Evolutionary conservation across 1,284 basidiomycete species (phyloP).

Genomic region (Ustilago nuda): DNA sequence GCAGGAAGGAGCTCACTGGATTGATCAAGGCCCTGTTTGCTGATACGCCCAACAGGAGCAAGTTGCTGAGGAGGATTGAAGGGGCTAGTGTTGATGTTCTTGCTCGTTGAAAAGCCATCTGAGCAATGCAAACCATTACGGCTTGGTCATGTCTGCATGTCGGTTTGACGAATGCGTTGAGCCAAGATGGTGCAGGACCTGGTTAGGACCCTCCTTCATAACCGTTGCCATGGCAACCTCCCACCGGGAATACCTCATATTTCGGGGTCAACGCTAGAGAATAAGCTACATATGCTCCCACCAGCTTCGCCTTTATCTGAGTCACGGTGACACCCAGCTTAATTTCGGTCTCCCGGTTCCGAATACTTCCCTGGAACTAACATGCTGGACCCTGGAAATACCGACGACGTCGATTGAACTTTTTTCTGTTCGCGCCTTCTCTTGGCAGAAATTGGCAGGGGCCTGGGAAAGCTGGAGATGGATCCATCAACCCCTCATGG

Average conservation of each 20-base stretch:
- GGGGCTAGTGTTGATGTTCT: constrained; percentile 34
- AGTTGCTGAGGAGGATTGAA: constrained; percentile 59
- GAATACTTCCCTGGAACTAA: too few relatives aligned
- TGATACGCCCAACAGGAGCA: constrained; percentile 58
- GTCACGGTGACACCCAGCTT: too few relatives aligned
- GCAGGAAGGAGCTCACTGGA: constrained; percentile 81
- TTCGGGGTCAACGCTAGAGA: too few relatives aligned
- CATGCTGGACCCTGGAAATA: too few relatives aligned
- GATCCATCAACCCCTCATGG: constrained; percentile 2
- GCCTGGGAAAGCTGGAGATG: constrained; percentile 1
- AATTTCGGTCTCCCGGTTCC: too few relatives aligned
- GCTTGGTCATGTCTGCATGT: neutral
- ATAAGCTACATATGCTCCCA: too few relatives aligned
- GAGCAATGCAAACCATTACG: neutral
- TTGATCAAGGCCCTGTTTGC: constrained; percentile 90
- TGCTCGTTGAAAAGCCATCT: constrained; percentile 18
- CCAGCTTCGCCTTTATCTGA: too few relatives aligned
- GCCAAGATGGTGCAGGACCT: neutral
- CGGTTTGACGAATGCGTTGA: neutral
- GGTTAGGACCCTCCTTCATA: too few relatives aligned
- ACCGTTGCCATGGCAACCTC: too few relatives aligned
- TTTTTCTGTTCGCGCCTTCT: neutral
- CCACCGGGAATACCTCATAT: too few relatives aligned
- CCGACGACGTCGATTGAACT: too few relatives aligned
- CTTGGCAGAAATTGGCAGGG: neutral